phyloP scores from a whole-genome alignment of 2,329 filamentous ascomycete species.

The Pyricularia pennisetigena region DNA sequence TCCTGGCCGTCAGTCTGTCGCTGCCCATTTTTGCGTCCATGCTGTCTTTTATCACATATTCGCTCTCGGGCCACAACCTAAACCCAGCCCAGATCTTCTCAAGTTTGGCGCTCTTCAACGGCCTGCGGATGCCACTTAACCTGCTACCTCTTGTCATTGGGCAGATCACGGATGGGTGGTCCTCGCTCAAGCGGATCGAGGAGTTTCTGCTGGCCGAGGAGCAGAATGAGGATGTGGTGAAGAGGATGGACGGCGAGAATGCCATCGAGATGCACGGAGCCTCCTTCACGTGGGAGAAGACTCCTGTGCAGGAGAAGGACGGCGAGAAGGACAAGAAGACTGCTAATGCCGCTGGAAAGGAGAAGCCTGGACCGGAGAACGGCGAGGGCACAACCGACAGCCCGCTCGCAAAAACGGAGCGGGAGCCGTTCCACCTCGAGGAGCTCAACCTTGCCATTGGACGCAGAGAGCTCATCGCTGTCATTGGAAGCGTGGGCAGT shows the following conservation, averaged over 20 bases:
- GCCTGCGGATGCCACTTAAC: slow-evolving; percentile 81
- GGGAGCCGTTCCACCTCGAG: slow-evolving; percentile 63
- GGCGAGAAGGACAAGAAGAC: slow-evolving; percentile 31
- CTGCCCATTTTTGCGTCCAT: slow-evolving; percentile 92
- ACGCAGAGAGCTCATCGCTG: slow-evolving; percentile 67
- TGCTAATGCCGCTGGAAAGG: slow-evolving; percentile 24
- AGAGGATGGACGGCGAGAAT: slow-evolving; percentile 47
- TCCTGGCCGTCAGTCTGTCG: slow-evolving; percentile 75
- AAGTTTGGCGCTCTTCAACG: slow-evolving; percentile 88
- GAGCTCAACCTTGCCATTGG: slow-evolving; percentile 58
- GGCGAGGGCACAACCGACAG: slow-evolving; percentile 31
- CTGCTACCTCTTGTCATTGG: slow-evolving; percentile 80
- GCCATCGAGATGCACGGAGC: slow-evolving; percentile 65
- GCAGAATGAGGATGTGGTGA: slow-evolving; percentile 57
- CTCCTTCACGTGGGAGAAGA: slow-evolving; percentile 80
- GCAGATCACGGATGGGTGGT: slow-evolving; percentile 82
- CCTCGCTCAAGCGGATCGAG: slow-evolving; percentile 75
- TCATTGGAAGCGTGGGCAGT: slow-evolving; percentile 83
- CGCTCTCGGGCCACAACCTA: slow-evolving; percentile 55
- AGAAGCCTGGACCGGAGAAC: slow-evolving; percentile 17
- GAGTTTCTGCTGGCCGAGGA: slow-evolving; percentile 86
- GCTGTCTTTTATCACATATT: slow-evolving; percentile 83
- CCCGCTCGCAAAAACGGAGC: slow-evolving; percentile 41
- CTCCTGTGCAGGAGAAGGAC: slow-evolving; percentile 39
- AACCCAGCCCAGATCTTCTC: slow-evolving; percentile 78